Conservation (phyloP, 495 filamentous ascomycete genomes). For the Pyrenopolyporus hunteri region DNA sequence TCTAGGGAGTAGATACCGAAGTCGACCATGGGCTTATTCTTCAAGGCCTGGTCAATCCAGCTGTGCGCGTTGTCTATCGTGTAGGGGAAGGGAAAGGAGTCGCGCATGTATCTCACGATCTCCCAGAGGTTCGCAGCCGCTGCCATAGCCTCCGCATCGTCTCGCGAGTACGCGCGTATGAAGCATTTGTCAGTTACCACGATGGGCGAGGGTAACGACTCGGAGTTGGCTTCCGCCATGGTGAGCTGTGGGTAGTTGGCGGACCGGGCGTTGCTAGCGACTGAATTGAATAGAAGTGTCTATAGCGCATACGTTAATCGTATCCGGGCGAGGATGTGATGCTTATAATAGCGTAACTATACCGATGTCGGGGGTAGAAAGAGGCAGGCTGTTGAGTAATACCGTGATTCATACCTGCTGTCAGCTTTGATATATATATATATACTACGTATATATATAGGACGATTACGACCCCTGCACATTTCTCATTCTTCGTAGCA, state of each 20-base stretch:
- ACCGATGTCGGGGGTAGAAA: no score
- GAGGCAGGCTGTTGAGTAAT: no score
- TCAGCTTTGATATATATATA: no score
- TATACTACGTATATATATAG: no score
- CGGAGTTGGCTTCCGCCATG: conserved; percentile 12
- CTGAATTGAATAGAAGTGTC: background rate
- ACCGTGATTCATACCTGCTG: no score
- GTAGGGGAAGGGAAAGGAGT: conserved; percentile 48
- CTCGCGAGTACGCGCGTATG: conserved; percentile 40
- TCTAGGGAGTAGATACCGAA: conserved; percentile 43
- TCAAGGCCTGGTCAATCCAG: conserved; percentile 35
- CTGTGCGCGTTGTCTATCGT: conserved; percentile 38
- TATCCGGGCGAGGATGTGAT: no score
- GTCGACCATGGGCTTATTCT: conserved; percentile 17
- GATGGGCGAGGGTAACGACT: conserved; percentile 16
- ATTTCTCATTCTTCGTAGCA: no score
- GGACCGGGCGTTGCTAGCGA: background rate
- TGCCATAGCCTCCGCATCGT: conserved; percentile 40
- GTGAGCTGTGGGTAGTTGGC: background rate
- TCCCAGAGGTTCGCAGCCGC: conserved; percentile 40
- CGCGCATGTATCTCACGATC: conserved; percentile 44
- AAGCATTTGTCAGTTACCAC: conserved; percentile 32
- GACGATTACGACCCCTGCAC: no score
- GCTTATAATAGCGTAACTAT: no score
- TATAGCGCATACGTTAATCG: no score